These are phyloP conservation scores for Aureoboletus auriporus DNA, from an alignment of 768 basidiomycete genomes.

Conservation along the genomic window DNA sequence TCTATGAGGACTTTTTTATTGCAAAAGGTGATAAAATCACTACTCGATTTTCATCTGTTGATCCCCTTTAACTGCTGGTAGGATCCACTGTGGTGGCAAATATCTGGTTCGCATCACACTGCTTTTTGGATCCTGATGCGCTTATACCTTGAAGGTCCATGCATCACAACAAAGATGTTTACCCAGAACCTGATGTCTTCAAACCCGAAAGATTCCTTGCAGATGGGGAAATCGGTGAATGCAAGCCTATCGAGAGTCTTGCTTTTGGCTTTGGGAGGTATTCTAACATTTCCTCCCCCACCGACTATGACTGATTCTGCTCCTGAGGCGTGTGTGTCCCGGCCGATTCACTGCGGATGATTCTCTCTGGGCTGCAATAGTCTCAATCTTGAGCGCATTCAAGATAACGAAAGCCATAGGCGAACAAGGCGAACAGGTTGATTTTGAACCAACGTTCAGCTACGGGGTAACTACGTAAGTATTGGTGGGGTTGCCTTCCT, in stretches of 20 bases:
- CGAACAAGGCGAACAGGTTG: conserved; percentile 20
- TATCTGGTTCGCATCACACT: conserved; percentile 10
- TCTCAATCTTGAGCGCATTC: conserved; percentile 15
- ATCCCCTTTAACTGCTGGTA: background rate
- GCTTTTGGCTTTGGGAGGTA: conserved; percentile 26
- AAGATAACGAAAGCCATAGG: conserved; percentile 21
- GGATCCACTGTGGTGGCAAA: conserved; percentile 20
- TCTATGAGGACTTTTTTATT: conserved; percentile 18
- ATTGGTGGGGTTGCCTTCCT: background rate
- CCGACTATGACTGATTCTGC: background rate
- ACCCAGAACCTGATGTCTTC: conserved; percentile 23
- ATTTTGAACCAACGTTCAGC: background rate
- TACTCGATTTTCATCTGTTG: background rate
- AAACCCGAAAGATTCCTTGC: conserved; percentile 31
- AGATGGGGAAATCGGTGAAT: conserved; percentile 5
- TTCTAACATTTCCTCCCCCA: background rate
- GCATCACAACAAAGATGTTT: conserved; percentile 5
- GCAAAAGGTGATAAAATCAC: conserved; percentile 14
- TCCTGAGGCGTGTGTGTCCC: conserved; percentile 26
- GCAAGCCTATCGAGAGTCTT: background rate
- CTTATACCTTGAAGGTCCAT: conserved; percentile 12
- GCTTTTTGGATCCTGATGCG: background rate
- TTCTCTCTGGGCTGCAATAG: conserved; percentile 25
- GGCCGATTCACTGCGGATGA: conserved; percentile 29
- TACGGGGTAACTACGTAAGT: background rate